Base-by-base conservation (phyloP, 2,329 filamentous ascomycete genomes). In the Neopestalotiopsis rosae region DNA sequence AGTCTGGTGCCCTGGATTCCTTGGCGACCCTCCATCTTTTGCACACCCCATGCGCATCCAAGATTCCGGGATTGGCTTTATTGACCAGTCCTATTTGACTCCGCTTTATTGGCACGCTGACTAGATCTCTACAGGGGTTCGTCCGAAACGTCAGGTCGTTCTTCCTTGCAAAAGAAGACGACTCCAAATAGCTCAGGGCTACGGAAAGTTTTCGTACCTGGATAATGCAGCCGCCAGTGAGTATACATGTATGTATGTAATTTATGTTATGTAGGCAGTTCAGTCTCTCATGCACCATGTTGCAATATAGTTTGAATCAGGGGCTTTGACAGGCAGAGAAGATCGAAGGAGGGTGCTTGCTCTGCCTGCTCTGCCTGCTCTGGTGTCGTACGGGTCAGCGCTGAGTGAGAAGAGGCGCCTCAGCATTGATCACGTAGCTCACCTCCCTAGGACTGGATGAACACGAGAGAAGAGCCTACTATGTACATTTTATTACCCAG, bases 41-140 rank as follows among this genome's bases (percentile, higher is more conserved):
- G 34, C 34, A 20, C 45, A 52, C 73, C 73, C 74, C 69, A 75
- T 76, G 71, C 59, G 30, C 71, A 77, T 75, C 76, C 76, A 78
- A 76, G 76, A 76, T 76, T 74, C 76, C 74, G 76, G 76, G 75
- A 74, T 52, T 76, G 69, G 71, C 72, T 69, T 74, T 71, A 70
- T 63, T 71, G 69, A 66, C 68, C 69, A 67, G 67, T 70, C 68
- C 72, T 73, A 72, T 71, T 72, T 70, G 69, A 68, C 69, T 69
- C 65, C 71, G 70, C 52, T 45, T 52, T 70, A 74, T 72, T 73
- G 68, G 59, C 66, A 63, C 66, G 49, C 58, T 63, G 66, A 52
- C 24, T 30, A 63, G 34, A 52, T 67, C 38, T n/a, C 9, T 13
- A 9, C 20, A 57, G 20, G 28, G 59, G 58, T n/a, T 32, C 24